Conservation (phyloP, 768 basidiomycete genomes). For the Panaeolus cyanescens region DNA sequence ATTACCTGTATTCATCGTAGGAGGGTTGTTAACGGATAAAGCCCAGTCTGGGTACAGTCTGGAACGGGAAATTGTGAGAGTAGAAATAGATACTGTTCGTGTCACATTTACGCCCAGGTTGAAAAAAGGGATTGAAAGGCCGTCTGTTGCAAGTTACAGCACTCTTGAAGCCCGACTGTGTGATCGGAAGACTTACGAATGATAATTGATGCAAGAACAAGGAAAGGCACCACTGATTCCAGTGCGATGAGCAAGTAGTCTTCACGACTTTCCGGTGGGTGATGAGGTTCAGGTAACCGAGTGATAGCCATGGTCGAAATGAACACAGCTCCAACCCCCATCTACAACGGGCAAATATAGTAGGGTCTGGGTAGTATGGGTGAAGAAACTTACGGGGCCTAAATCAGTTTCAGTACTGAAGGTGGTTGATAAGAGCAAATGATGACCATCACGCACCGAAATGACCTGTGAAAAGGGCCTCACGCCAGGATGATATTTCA, state of each 20-base stretch:
- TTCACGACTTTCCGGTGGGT: constrained; percentile 65
- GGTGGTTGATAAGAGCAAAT: background rate
- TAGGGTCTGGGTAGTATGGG: background rate
- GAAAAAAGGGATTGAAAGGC: constrained; percentile 72
- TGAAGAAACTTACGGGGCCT: constrained; percentile 52
- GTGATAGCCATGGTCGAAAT: constrained; percentile 74
- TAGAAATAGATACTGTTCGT: constrained; percentile 46
- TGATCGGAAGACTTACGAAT: constrained; percentile 52
- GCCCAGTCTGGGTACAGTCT: constrained; percentile 49
- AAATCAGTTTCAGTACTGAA: constrained; percentile 4
- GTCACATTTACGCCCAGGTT: constrained; percentile 51
- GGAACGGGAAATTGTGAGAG: constrained; percentile 40
- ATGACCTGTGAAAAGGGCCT: constrained; percentile 91
- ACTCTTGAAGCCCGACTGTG: background rate
- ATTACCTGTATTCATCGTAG: background rate
- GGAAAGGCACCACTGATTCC: constrained; percentile 84
- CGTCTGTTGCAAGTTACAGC: constrained; percentile 41
- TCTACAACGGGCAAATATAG: too few species aligned
- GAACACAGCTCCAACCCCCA: constrained; percentile 93
- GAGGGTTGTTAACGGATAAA: constrained; percentile 15
- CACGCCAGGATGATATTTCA: constrained; percentile 81
- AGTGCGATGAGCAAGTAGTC: constrained; percentile 75
- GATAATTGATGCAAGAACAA: constrained; percentile 86
- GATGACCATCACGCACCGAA: constrained; percentile 57
- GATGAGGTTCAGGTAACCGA: constrained; percentile 55